Percentiles rank a stretch among this genome's conserved stretches.
Conservation (phyloP, 495 filamentous ascomycete species). For the Apiosordaria backusii region DNA sequence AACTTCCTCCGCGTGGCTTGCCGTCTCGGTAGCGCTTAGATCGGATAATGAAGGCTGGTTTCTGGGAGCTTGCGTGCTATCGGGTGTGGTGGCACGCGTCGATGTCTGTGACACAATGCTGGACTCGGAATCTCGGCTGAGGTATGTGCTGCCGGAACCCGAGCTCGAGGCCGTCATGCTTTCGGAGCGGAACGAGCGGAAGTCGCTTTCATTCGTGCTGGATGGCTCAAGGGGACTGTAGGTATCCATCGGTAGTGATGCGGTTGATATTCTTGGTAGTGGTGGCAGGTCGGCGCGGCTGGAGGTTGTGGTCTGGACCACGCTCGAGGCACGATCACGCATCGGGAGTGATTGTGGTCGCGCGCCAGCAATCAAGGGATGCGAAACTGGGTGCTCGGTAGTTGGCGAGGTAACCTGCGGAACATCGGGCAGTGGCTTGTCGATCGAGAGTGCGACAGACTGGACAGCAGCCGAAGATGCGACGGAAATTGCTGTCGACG, state of each 20-base stretch:
- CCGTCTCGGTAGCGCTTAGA: conserved; percentile 55
- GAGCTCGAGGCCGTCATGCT: conserved; percentile 52
- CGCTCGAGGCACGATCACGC: conserved; percentile 33
- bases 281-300: conserved; percentile 41
- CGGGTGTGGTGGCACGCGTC: conserved; percentile 87
- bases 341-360: conserved; percentile 38
- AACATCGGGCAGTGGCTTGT: conserved; percentile 46
- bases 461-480: conserved; percentile 29
- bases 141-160: conserved; percentile 66
- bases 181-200: conserved; percentile 46
- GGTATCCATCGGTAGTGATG: conserved; percentile 38
- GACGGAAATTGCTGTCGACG: conserved; percentile 27
- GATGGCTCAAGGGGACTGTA: conserved; percentile 48
- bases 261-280: conserved; percentile 49
- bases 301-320: conserved; percentile 40
- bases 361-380: conserved; percentile 36
- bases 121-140: conserved; percentile 76
- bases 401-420: conserved; percentile 29
- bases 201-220: conserved; percentile 42
- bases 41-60: conserved; percentile 51
- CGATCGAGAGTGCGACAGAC: conserved; percentile 32
- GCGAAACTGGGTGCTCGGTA: conserved; percentile 24
- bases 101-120: conserved; percentile 78
- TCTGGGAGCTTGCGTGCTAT: conserved; percentile 47
- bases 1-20: conserved; percentile 65